Base-by-base conservation (phyloP, 805 yeast species). In the Starmerella khaoyaiensis region DNA sequence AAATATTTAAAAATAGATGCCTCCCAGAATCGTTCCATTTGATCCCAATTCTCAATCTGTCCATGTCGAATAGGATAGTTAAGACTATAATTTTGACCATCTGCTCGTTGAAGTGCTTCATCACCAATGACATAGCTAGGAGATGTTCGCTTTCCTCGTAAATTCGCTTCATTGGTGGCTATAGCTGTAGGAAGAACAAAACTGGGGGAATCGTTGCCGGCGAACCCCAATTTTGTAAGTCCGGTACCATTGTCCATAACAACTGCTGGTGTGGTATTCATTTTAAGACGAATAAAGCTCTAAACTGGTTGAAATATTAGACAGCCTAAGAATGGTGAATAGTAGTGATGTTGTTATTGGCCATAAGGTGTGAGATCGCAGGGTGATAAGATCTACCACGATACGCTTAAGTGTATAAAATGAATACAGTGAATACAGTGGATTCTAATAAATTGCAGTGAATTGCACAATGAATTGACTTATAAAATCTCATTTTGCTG, bases 11-110 rank as follows among this genome's bases (percentile, higher is more conserved):
- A 90, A 54, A 90, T 86, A 32, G 94, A 82, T 54, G 81, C 80
- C 56, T 90, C 97, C 98, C 98, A 90, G 61, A 84, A 87, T 57
- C 98, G 71, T 61, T 90, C 98, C 98, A 90, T 90, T 57, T 90
- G 96, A 63, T 90, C 98, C 98, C 98, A 90, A 60, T 90, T 83
- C 60, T 90, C 98, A 46, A 90, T 79, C 65, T 90, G 98, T 19
- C 98, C 98, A 56, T 90, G 98, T 60, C 84, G 79, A 44, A 90
- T 84, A 15, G 98, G 98, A 55, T 90, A 90, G 46, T 75, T 72
- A 41, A 90, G 65, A 21, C 86, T 78, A 61, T 90, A 90, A 21
- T 82, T 68, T 46, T 94, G 83, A 5, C 94, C 93, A 51, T 74
- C 78, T n/a, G 96, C 79, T 11, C 94, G 94, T 36, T 70, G 71